Conservation (phyloP, 345 rosid genomes). For the Syzygium grande region DNA sequence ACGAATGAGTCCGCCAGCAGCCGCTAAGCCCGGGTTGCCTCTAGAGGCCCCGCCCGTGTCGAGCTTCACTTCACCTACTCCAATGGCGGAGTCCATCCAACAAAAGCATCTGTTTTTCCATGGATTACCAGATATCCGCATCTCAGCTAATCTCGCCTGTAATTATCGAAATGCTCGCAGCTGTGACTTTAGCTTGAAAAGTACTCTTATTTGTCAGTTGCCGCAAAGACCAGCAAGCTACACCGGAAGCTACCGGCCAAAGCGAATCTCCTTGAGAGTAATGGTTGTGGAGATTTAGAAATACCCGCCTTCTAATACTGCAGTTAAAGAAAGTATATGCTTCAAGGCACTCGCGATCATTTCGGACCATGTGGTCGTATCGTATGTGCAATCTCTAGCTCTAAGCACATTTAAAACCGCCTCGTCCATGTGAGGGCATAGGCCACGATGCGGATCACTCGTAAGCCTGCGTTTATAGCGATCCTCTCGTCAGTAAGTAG, state of each 20-base stretch:
- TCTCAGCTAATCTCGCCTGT: background rate
- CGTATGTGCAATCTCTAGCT: background rate
- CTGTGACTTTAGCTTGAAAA: background rate
- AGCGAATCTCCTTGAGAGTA: background rate
- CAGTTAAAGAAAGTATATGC: background rate
- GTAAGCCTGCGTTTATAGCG: background rate
- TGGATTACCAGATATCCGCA: background rate
- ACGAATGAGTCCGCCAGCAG: background rate
- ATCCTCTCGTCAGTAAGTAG: background rate
- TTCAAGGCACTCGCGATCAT: background rate
- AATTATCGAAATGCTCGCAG: background rate
- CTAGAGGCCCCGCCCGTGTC: background rate
- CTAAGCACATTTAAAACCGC: background rate
- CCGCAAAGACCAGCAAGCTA: background rate
- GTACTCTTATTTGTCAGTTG: background rate
- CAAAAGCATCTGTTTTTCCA: background rate
- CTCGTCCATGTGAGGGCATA: background rate
- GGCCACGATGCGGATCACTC: background rate
- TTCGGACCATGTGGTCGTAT: background rate
- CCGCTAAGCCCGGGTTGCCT: background rate
- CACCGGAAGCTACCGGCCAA: background rate
- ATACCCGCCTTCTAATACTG: background rate
- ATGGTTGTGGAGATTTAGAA: background rate
- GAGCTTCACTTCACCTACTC: background rate
- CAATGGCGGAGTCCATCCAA: background rate